Evolutionary conservation across 225 moss, liverwort and hornwort species (phyloP), one percentile per base, ranked within the genome.

Genomic region (Marchantia polymorpha): DNA sequence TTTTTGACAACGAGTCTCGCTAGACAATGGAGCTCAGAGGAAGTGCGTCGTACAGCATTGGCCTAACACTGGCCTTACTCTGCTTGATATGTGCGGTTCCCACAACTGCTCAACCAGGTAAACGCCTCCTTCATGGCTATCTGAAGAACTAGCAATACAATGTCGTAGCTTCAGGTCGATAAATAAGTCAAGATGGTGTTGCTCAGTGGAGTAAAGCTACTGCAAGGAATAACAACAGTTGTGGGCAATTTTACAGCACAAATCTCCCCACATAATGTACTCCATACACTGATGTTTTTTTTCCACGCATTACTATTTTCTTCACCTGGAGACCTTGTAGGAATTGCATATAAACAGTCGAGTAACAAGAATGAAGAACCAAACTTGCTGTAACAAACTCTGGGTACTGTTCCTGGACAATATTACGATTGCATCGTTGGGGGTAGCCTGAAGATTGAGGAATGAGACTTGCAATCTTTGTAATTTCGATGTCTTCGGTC

Each of bases 51-150:
- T 15, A 7, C 26, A 69, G 29, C 39, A 26, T 66, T 20, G 64
- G 49, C 4, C 20, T 77, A 10, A 26, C 46, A 26, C 77, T 77
- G 77, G 77, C 50, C 47, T 22, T 77, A 14, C 14, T 52, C 15
- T 64, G 49, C 3, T 51, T 65, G 0, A 26, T 65, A 0, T 50
- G 3, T 23, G 17, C 26, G 2, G 48, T 39, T 48, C 47, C 77
- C 14, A 50, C 29, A 15, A 64, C 77, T 47, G 64, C 77, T 65
- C 77, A 77, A 60, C 77, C 77, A 77, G 77, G 77, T 77, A 77
- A 39, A 39, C 39, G 39, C 39, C 10, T 70, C 10, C 39, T 60
- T 26, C 13, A 70, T 22, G 70, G 20, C 0, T 48, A 12, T 17
- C 10, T 64, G n/a, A 3, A n/a, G 7, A 20, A 20, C 23, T 26